A percentile compares a stretch with the other conserved stretches of the same genome.
phyloP scores from a whole-genome alignment of 371 early-diverging fungal genomes.

The Mortierella sp. region DNA sequence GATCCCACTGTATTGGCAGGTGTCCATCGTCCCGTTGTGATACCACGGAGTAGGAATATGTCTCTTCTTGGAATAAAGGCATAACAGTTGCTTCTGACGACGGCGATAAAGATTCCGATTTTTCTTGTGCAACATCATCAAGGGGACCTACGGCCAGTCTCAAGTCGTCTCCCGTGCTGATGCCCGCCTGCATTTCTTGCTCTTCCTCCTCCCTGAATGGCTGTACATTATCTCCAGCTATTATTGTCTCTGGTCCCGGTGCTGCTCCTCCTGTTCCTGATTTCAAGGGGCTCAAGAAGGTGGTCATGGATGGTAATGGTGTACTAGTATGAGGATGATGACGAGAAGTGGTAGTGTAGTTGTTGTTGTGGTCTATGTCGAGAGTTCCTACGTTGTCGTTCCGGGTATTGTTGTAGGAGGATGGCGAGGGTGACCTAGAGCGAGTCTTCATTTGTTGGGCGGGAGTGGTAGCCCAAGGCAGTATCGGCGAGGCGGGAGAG shows the following conservation, averaged over 20 bases:
- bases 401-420: background rate
- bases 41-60: background rate
- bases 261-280: conserved; percentile 13
- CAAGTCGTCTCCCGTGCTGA: background rate
- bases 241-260: background rate
- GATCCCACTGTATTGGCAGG: background rate
- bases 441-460: conserved; percentile 8
- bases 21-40: background rate
- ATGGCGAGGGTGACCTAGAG: background rate
- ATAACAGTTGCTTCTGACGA: background rate
- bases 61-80: background rate
- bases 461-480: background rate
- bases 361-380: background rate
- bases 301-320: conserved; percentile 12
- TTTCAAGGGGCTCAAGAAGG: conserved; percentile 19
- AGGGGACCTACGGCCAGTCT: background rate
- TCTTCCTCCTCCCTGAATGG: background rate
- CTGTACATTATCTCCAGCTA: background rate
- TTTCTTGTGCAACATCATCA: background rate
- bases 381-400: background rate
- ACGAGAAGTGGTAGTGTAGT: background rate
- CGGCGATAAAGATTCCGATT: background rate
- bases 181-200: background rate
- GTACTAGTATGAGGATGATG: background rate
- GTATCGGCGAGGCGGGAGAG: background rate